Conservation (phyloP, 495 filamentous ascomycete species). For the Glarea lozoyensis region DNA sequence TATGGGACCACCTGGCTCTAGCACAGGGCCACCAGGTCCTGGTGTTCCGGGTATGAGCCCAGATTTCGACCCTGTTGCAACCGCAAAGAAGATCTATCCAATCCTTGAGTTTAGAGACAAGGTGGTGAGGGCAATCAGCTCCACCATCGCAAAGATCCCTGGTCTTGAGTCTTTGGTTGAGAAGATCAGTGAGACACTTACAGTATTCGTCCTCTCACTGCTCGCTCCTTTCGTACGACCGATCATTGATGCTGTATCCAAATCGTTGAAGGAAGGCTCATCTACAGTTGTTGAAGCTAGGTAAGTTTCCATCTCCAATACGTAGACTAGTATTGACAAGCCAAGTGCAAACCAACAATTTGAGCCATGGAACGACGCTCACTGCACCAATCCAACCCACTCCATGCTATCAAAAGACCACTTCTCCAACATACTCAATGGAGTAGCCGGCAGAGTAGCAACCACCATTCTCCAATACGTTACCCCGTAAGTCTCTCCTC, state of each 20-base stretch:
- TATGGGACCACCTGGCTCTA: slow-evolving; percentile 37
- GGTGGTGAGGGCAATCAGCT: slow-evolving; percentile 73
- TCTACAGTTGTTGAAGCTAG: slow-evolving; percentile 66
- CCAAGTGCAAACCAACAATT: slow-evolving; percentile 76
- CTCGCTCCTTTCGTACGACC: slow-evolving; percentile 85
- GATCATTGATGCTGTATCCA: slow-evolving; percentile 78
- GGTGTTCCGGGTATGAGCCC: slow-evolving; percentile 62
- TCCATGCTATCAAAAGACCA: slow-evolving; percentile 97
- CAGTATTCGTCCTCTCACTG: slow-evolving; percentile 81
- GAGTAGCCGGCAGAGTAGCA: slow-evolving; percentile 77
- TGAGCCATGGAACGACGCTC: slow-evolving; percentile 81
- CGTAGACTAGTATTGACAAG: neutral
- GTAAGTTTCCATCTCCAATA: slow-evolving; percentile 4
- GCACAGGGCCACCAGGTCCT: slow-evolving; percentile 36
- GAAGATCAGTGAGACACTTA: slow-evolving; percentile 84
- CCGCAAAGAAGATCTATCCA: slow-evolving; percentile 79
- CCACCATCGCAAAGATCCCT: slow-evolving; percentile 84
- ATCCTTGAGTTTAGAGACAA: slow-evolving; percentile 91
- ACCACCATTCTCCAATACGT: slow-evolving; percentile 71
- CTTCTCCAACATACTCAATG: slow-evolving; percentile 85
- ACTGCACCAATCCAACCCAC: slow-evolving; percentile 84
- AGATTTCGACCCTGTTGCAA: slow-evolving; percentile 76
- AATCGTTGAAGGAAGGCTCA: slow-evolving; percentile 75
- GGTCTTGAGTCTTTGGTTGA: slow-evolving; percentile 80
- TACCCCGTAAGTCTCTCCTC: slow-evolving; percentile 46